Conservation (phyloP, 805 yeast genomes). For the Ogataea methylovora region DNA sequence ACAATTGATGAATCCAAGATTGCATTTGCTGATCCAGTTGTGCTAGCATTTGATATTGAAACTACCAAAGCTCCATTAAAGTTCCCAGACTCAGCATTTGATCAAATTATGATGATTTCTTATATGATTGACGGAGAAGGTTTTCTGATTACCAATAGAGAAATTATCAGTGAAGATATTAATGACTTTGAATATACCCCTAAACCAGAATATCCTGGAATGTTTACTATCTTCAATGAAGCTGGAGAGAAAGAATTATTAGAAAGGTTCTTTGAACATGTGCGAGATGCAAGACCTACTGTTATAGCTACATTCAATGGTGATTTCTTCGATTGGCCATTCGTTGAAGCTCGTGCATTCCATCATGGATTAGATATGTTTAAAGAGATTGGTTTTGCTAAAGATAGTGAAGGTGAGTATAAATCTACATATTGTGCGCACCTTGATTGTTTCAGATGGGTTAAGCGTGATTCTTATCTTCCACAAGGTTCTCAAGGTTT, state of each 20-base stretch:
- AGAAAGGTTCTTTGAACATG: slow-evolving; percentile 78
- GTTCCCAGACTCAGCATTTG: slow-evolving; percentile 87
- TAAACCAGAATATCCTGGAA: slow-evolving; percentile 89
- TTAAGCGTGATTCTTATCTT: slow-evolving; percentile 90
- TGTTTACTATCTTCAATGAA: slow-evolving; percentile 86
- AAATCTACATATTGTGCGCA: slow-evolving; percentile 89
- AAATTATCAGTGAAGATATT: slow-evolving; percentile 88
- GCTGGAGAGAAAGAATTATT: slow-evolving; percentile 71
- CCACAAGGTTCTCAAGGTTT: slow-evolving; percentile 99
- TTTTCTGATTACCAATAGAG: slow-evolving; percentile 85
- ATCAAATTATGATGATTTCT: slow-evolving; percentile 97
- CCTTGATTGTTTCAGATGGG: slow-evolving; percentile 98
- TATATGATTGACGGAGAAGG: slow-evolving; percentile 99
- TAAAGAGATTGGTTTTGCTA: slow-evolving; percentile 89
- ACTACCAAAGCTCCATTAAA: slow-evolving; percentile 95
- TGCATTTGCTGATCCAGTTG: slow-evolving; percentile 96
- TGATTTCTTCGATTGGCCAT: slow-evolving; percentile 99
- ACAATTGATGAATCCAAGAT: slow-evolving; percentile 64
- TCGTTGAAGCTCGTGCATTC: slow-evolving; percentile 81
- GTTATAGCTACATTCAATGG: slow-evolving; percentile 98
- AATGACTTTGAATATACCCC: slow-evolving; percentile 98
- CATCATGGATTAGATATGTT: slow-evolving; percentile 83
- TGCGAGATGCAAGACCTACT: slow-evolving; percentile 82
- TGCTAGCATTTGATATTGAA: slow-evolving; percentile 94
- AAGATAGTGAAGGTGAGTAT: slow-evolving; percentile 85